phyloP scores from a whole-genome alignment of 2,329 filamentous ascomycete species.

The Talaromyces atroroseus region DNA sequence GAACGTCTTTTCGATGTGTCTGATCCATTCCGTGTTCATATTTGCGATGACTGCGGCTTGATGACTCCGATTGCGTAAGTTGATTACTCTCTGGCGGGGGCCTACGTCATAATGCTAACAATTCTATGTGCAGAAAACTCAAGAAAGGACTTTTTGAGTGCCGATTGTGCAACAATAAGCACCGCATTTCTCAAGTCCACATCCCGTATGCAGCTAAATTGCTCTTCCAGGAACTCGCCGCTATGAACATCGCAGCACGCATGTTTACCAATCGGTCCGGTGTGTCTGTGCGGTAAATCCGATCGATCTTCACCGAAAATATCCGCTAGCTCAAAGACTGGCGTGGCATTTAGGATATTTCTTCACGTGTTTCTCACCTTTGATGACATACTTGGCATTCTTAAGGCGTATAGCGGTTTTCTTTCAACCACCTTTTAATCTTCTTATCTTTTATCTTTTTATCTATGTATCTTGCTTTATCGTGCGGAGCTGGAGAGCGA shows the following conservation, averaged over 20 bases:
- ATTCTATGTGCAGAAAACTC: conserved; percentile 60
- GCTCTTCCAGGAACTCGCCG: conserved; percentile 93
- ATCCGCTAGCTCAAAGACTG: background rate
- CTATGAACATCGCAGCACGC: conserved; percentile 96
- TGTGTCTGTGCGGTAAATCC: conserved; percentile 36
- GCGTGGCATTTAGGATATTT: conserved; percentile 7
- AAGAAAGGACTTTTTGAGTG: conserved; percentile 96
- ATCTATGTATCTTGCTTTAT: background rate
- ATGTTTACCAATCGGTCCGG: conserved; percentile 76
- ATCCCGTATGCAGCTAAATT: conserved; percentile 97
- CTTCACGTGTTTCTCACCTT: conserved; percentile 1
- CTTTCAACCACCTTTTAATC: background rate
- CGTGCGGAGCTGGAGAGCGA: background rate
- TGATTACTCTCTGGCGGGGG: background rate
- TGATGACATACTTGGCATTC: conserved; percentile 13
- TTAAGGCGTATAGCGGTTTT: conserved; percentile 14
- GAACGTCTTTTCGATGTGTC: conserved; percentile 96
- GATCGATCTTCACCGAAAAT: background rate
- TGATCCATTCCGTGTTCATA: conserved; percentile 94
- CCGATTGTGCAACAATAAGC: conserved; percentile 98
- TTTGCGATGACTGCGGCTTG: conserved; percentile 96
- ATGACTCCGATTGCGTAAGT: conserved; percentile 99
- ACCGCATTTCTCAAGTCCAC: conserved; percentile 94
- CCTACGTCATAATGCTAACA: conserved; percentile 16
- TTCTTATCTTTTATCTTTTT: background rate